These are phyloP conservation scores for Aspergillus bertholletiae DNA, from an alignment of 495 filamentous ascomycete species.

Conservation along the genomic window DNA sequence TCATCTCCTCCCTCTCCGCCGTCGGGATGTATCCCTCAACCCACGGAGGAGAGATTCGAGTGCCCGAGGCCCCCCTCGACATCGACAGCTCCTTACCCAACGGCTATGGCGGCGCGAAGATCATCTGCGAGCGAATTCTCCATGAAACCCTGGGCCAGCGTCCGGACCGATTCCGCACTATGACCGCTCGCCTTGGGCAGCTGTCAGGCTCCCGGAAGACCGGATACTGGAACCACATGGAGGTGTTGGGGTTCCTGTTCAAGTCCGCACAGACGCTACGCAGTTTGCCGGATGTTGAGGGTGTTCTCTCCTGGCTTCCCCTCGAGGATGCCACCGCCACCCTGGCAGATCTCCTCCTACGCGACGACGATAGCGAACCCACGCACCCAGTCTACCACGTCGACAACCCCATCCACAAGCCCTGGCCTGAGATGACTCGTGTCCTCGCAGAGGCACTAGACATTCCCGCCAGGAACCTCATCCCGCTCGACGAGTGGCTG, in stretches of 20 bases:
- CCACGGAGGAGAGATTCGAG: constrained; percentile 20
- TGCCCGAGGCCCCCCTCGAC: constrained; percentile 24
- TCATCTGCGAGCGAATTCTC: constrained; percentile 46
- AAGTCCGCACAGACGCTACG: constrained; percentile 49
- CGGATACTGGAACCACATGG: constrained; percentile 51
- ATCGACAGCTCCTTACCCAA: constrained; percentile 36
- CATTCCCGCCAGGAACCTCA: constrained; percentile 29
- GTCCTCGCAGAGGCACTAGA: constrained; percentile 40
- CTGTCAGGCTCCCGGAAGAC: constrained; percentile 44
- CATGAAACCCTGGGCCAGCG: constrained; percentile 43
- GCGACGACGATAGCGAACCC: constrained; percentile 12
- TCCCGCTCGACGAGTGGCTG: constrained; percentile 48
- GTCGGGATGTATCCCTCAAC: constrained; percentile 40
- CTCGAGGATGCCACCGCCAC: constrained; percentile 43
- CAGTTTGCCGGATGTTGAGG: constrained; percentile 39
- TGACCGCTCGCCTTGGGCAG: constrained; percentile 46
- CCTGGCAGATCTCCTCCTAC: constrained; percentile 34
- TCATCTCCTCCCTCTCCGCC: constrained; percentile 52
- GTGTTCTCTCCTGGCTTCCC: constrained; percentile 45
- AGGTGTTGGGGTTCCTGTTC: constrained; percentile 47
- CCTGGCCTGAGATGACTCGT: constrained; percentile 40
- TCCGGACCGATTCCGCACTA: constrained; percentile 39
- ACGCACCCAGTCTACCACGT: constrained; percentile 51
- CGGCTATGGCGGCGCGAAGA: constrained; percentile 53
- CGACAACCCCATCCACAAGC: constrained; percentile 50